phyloP scores from a whole-genome alignment of 805 yeast species.

The Groenewaldozyma salmanticensis region DNA sequence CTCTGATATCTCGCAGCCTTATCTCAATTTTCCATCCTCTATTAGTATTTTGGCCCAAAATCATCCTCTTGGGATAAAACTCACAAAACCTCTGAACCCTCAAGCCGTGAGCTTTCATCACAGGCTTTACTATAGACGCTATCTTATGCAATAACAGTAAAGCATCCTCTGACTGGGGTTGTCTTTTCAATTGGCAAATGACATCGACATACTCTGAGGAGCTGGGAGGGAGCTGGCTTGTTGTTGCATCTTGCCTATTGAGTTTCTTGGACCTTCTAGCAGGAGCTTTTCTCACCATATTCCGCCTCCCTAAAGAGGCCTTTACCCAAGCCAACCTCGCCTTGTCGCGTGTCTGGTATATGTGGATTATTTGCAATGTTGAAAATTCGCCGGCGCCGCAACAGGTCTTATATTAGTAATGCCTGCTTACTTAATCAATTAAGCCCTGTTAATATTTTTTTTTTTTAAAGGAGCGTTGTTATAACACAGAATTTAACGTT shows the following conservation, averaged over 20 bases:
- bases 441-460: too few species aligned
- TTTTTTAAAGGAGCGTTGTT: too few species aligned
- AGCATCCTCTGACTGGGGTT: conserved; percentile 41
- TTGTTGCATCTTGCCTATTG: not conserved
- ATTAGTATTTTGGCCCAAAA: conserved; percentile 79
- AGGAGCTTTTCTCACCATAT: conserved; percentile 2
- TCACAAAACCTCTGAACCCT: conserved; percentile 65
- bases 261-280: not conserved
- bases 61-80: conserved; percentile 62
- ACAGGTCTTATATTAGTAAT: too few species aligned
- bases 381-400: too few species aligned
- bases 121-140: conserved; percentile 61
- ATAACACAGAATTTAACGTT: too few species aligned
- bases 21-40: conserved; percentile 63
- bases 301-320: too few species aligned
- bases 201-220: conserved; percentile 12
- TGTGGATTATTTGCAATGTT: too few species aligned
- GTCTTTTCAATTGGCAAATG: conserved; percentile 36
- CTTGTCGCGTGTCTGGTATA: not conserved
- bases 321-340: too few species aligned
- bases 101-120: conserved; percentile 59
- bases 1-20: conserved; percentile 52
- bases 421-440: too few species aligned
- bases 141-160: conserved; percentile 54
- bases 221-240: conserved; percentile 1